phyloP scores from a whole-genome alignment of 169 alveolate species.

The Cryptosporidium baileyi region DNA sequence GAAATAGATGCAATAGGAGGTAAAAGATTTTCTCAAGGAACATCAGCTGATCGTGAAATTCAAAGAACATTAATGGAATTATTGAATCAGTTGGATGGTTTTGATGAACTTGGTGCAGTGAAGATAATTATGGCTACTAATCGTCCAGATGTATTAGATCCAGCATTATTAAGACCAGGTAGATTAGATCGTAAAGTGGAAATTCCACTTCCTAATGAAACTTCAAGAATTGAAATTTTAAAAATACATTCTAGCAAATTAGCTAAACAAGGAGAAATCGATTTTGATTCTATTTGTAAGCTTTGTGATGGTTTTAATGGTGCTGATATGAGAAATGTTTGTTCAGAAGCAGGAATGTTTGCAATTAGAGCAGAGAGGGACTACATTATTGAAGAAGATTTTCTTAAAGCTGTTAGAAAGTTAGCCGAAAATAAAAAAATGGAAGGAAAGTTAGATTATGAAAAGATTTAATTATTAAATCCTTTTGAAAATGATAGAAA shows the following conservation, averaged over 20 bases:
- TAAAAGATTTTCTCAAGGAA: constrained; percentile 95
- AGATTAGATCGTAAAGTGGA: constrained; percentile 98
- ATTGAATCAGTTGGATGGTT: constrained; percentile 98
- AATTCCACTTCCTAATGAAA: constrained; percentile 98
- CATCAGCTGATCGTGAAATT: constrained; percentile 98
- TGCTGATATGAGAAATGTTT: constrained; percentile 98
- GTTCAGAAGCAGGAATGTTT: constrained; percentile 99
- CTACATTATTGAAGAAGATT: constrained; percentile 97
- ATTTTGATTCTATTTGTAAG: constrained; percentile 92
- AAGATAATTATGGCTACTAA: constrained; percentile 99
- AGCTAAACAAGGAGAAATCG: constrained; percentile 94
- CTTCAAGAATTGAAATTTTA: constrained; percentile 93
- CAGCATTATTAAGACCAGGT: constrained; percentile 99
- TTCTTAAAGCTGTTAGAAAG: constrained; percentile 96
- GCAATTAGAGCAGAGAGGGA: constrained; percentile 98
- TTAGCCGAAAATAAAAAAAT: constrained; percentile 94
- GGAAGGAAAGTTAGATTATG: constrained; percentile 94
- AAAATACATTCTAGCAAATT: constrained; percentile 95
- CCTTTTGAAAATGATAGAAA: background rate
- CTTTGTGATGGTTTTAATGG: constrained; percentile 98
- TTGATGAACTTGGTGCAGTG: constrained; percentile 98
- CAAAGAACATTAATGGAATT: constrained; percentile 96
- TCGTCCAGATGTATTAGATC: constrained; percentile 99
- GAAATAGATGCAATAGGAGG: constrained; percentile 99
- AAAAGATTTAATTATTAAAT: constrained; percentile 79